phyloP scores from a whole-genome alignment of 2,329 filamentous ascomycete genomes.

The Colletotrichum orbiculare region DNA sequence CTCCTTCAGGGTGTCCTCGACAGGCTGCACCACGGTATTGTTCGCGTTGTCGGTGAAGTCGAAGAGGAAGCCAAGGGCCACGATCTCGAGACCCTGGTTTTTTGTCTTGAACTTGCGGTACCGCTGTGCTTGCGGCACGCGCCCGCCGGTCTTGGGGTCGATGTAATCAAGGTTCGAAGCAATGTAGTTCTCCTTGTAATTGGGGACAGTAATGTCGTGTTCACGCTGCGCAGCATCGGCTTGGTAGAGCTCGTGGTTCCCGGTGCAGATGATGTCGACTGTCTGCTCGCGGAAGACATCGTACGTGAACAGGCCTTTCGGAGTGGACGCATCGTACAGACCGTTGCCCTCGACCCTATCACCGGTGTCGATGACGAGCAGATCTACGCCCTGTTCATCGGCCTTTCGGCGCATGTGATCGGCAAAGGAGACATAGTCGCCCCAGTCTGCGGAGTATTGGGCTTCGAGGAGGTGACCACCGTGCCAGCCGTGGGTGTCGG shows the following conservation, averaged over 20 bases:
- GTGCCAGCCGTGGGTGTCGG: slow-evolving; percentile 96
- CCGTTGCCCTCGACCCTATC: slow-evolving; percentile 95
- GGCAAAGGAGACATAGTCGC: slow-evolving; percentile 95
- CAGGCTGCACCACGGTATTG: slow-evolving; percentile 85
- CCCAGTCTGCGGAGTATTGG: slow-evolving; percentile 96
- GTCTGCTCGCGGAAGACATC: slow-evolving; percentile 86
- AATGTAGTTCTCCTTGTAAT: slow-evolving; percentile 83
- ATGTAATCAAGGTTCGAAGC: slow-evolving; percentile 94
- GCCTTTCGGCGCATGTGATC: slow-evolving; percentile 83
- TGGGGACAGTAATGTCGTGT: slow-evolving; percentile 81
- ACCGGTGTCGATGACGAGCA: slow-evolving; percentile 95
- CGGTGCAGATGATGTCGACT: slow-evolving; percentile 86
- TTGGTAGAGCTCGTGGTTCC: slow-evolving; percentile 96
- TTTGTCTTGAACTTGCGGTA: slow-evolving; percentile 93
- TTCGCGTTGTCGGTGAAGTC: slow-evolving; percentile 92
- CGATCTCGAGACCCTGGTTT: slow-evolving; percentile 83
- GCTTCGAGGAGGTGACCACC: slow-evolving; percentile 93
- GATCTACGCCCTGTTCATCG: slow-evolving; percentile 81
- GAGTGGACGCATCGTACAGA: slow-evolving; percentile 88
- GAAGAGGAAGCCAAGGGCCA: slow-evolving; percentile 95
- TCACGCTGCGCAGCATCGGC: slow-evolving; percentile 81
- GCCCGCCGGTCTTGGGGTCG: slow-evolving; percentile 75
- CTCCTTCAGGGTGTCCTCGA: slow-evolving; percentile 83
- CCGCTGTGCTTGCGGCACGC: slow-evolving; percentile 80
- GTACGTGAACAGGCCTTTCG: slow-evolving; percentile 89